Conservation (phyloP, 768 basidiomycete species). For the Cystobasidium onofrii region DNA sequence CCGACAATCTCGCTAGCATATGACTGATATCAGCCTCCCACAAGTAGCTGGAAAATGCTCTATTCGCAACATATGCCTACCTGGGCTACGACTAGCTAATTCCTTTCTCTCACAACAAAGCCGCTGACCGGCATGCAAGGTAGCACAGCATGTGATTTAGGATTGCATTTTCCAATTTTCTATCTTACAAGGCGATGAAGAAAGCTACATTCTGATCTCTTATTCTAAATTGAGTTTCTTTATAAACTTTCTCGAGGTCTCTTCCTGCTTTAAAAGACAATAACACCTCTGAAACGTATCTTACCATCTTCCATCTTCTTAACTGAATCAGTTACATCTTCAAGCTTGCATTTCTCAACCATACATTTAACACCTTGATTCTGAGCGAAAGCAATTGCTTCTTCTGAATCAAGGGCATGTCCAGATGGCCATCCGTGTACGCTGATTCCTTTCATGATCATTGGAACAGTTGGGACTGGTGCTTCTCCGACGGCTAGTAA, state of each 20-base stretch:
- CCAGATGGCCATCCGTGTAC: constrained; percentile 38
- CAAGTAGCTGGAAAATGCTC: too few relatives aligned
- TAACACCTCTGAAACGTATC: constrained; percentile 33
- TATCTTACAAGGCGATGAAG: too few relatives aligned
- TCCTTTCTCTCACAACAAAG: too few relatives aligned
- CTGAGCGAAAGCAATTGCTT: constrained; percentile 36
- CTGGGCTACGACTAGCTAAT: too few relatives aligned
- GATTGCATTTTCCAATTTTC: too few relatives aligned
- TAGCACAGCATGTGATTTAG: too few relatives aligned
- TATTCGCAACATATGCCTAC: too few relatives aligned
- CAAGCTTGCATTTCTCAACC: constrained; percentile 30
- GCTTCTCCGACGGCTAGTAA: background rate
- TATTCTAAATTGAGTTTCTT: too few relatives aligned
- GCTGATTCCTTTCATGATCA: constrained; percentile 39
- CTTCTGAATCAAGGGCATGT: constrained; percentile 28
- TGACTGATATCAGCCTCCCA: too few relatives aligned
- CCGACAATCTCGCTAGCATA: too few relatives aligned
- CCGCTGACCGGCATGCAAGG: too few relatives aligned
- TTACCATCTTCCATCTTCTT: constrained; percentile 37
- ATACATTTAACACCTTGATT: constrained; percentile 31
- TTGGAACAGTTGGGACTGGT: background rate
- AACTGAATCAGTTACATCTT: constrained; percentile 36
- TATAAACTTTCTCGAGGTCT: background rate
- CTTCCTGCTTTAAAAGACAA: constrained; percentile 7
- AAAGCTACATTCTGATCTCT: too few relatives aligned